Evolutionary conservation across 768 basidiomycete species (phyloP).

Genomic region (Phaeolepiota aurea): DNA sequence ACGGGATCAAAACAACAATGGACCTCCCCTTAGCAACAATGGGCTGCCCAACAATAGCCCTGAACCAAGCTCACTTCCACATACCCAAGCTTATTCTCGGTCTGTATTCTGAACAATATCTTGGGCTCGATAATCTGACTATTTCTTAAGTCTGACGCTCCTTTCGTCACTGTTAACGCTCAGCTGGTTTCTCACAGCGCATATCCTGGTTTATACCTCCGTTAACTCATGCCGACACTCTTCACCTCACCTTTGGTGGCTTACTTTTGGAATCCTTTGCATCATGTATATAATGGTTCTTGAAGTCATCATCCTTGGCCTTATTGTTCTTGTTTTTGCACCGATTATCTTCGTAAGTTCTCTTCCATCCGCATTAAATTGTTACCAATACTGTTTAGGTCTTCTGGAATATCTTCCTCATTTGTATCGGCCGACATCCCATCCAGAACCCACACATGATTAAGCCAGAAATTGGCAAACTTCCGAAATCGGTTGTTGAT

Average conservation of each 20-base stretch:
- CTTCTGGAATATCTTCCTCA: conserved; percentile 69
- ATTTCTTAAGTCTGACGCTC: conserved; percentile 41
- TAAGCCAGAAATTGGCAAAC: conserved; percentile 71
- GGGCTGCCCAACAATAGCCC: no score
- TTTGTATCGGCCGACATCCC: conserved; percentile 76
- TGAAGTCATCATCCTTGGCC: conserved; percentile 64
- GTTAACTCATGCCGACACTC: conserved; percentile 62
- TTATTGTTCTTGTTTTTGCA: conserved; percentile 71
- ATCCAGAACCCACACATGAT: conserved; percentile 66
- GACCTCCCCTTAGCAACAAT: no score
- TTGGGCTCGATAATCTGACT: conserved; percentile 14
- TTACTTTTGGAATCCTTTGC: conserved; percentile 72
- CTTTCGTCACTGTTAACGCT: conserved; percentile 65
- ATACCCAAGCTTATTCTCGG: conserved; percentile 28
- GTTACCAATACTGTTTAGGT: conserved; percentile 30
- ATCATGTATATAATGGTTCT: conserved; percentile 68
- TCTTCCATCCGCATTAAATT: neutral
- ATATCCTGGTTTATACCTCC: conserved; percentile 74
- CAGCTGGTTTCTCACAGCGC: conserved; percentile 76
- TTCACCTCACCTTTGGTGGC: conserved; percentile 83
- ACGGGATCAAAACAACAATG: no score
- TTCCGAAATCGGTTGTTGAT: conserved; percentile 65
- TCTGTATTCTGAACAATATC: conserved; percentile 16
- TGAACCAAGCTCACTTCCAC: conserved; percentile 6
- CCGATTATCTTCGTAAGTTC: conserved; percentile 69